phyloP scores from a whole-genome alignment of 768 basidiomycete species.

The Phanerochaete sordida region DNA sequence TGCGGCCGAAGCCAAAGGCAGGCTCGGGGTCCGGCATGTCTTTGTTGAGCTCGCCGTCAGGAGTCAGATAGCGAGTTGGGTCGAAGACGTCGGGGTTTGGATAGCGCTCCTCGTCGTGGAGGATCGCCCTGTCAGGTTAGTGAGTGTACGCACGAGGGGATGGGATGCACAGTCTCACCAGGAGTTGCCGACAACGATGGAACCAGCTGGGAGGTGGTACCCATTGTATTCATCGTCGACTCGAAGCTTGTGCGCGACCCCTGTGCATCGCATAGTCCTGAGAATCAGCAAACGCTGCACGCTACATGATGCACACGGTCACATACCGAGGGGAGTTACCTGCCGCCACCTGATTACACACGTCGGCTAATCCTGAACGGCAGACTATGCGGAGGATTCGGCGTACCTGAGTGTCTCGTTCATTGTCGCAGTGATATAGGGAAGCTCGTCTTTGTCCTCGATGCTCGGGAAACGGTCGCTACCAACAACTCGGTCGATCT shows the following conservation, averaged over 20 bases:
- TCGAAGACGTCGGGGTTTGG: constrained; percentile 17
- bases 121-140: constrained; percentile 15
- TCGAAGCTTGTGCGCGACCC: constrained; percentile 22
- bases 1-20: constrained; percentile 15
- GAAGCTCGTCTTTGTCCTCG: neutral
- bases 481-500: constrained; percentile 1
- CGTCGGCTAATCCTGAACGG: no score
- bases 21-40: constrained; percentile 4
- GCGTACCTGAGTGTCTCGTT: constrained; percentile 1
- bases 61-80: constrained; percentile 19
- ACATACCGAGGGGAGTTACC: neutral
- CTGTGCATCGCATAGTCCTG: no score
- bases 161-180: neutral
- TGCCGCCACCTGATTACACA: neutral
- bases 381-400: no score
- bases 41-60: constrained; percentile 11
- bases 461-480: neutral
- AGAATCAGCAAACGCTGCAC: no score
- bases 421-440: neutral
- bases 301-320: no score
- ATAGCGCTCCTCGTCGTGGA: constrained; percentile 17
- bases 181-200: constrained; percentile 6
- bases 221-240: constrained; percentile 29
- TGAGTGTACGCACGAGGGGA: neutral
- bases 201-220: constrained; percentile 28